Percentiles rank a stretch among this genome's conserved stretches.
phyloP scores from a whole-genome alignment of 1,139 yeast species.

The Geotrichum restrictum region DNA sequence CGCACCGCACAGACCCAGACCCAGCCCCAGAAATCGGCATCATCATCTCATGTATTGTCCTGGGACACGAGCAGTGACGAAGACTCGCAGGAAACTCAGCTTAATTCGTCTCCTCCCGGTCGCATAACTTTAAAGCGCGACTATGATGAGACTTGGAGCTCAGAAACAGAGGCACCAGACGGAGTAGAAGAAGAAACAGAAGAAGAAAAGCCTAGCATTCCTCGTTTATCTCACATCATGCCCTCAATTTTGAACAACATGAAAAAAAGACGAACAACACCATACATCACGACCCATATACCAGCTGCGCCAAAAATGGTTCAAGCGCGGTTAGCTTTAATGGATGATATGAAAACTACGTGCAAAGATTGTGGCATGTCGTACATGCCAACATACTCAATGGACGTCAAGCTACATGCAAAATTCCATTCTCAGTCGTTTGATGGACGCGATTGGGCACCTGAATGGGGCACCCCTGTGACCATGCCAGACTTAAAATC shows the following conservation, averaged over 20 bases:
- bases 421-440: slow-evolving; percentile 44
- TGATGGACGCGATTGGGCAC: slow-evolving; percentile 47
- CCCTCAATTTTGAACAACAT: slow-evolving; percentile 4
- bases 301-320: slow-evolving; percentile 8
- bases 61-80: not conserved
- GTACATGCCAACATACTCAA: slow-evolving; percentile 44
- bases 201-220: not conserved
- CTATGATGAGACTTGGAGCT: not conserved
- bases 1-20: not conserved
- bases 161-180: not conserved
- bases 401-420: slow-evolving; percentile 49
- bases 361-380: slow-evolving; percentile 63
- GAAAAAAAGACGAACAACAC: slow-evolving; percentile 4
- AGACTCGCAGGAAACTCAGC: not conserved
- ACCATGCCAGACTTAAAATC: slow-evolving; percentile 11
- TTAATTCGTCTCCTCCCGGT: slow-evolving; percentile 7
- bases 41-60: not conserved
- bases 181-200: not conserved
- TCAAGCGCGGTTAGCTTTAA: slow-evolving; percentile 30
- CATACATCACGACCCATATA: not conserved
- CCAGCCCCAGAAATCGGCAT: no score
- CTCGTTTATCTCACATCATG: not conserved
- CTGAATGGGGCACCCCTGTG: slow-evolving; percentile 37
- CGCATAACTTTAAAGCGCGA: not conserved
- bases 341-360: slow-evolving; percentile 38